Evolutionary conservation across 352 stramenopile species (phyloP), one percentile per base, ranked within the genome.

Genomic region (Globisporangium perplexum): DNA sequence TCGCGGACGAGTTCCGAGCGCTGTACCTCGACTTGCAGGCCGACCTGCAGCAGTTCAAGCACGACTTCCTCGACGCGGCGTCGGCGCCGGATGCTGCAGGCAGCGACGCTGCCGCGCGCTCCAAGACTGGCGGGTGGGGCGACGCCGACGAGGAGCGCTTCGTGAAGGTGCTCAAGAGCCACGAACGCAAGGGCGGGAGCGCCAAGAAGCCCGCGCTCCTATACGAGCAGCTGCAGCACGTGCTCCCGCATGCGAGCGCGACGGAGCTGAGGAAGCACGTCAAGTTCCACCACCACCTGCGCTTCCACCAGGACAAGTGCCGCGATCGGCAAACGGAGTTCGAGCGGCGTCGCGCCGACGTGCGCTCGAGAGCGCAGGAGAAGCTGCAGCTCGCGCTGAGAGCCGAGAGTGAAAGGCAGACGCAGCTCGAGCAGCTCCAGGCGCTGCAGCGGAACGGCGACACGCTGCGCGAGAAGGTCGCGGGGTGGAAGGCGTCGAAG

Each of bases 121-220:
- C 62, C 1, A 83, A 69, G 48, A 44, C 39, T 30, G 77, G 71
- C 4, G 74, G 77, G 0, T 92, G 76, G 78, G 38, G 22, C 22
- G 45, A 66, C 1, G 52, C 60, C 0, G 72, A 92, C 26, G 72
- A 92, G 12, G 76, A 86, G 46, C 67, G 72, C 18, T 91, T 86
- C 55, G 6, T 85, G 12, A 76, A 72, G 15, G 66, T 87, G 7
- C 52, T 83, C 20, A 82, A 66, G 22, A 74, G 59, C 26, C 81
- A 66, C 33, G 73, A 82, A 30, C 67, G 65, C 28, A 74, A 69
- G 5, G 28, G 62, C 3, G 62, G 58, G 0, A 43, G 31, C 15
- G 55, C 63, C 10, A 84, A 79, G 43, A 83, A 74, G 30, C 59
- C 58, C 2, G 71, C 88, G 1, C 17, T 87, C 6, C 46, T 91